Conservation (phyloP, 2,329 filamentous ascomycete species). For the Ceratocystis variospora region DNA sequence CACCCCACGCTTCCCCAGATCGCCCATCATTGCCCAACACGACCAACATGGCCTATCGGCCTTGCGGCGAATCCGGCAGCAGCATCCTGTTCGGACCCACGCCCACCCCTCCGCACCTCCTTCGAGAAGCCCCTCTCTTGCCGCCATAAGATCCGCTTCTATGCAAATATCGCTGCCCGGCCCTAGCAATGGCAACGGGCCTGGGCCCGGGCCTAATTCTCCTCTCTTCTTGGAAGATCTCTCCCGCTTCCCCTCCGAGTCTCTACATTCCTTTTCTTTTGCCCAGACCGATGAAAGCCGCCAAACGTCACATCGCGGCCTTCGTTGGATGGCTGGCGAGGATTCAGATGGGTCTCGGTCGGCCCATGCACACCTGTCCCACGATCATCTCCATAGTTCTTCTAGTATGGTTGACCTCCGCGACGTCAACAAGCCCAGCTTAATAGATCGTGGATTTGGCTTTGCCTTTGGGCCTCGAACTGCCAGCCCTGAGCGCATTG, state of each 20-base stretch:
- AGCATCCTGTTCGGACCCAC: conserved; percentile 52
- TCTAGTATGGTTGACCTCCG: conserved; percentile 25
- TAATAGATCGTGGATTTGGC: conserved; percentile 11
- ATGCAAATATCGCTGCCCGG: conserved; percentile 52
- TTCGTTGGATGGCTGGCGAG: conserved; percentile 77
- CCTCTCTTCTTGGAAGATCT: conserved; percentile 79
- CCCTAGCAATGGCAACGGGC: conserved; percentile 26
- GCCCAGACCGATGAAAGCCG: conserved; percentile 87
- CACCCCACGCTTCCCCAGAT: conserved; percentile 37
- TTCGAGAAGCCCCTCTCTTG: conserved; percentile 45
- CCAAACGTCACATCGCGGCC: conserved; percentile 51
- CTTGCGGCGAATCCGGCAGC: conserved; percentile 84
- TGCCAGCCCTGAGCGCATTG: conserved; percentile 13
- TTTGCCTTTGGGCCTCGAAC: conserved; percentile 14
- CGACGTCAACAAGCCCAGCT: not conserved
- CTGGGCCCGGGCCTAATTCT: conserved; percentile 38
- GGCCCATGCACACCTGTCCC: conserved; percentile 59
- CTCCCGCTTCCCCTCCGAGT: conserved; percentile 84
- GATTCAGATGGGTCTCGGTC: conserved; percentile 47
- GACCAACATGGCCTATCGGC: conserved; percentile 78
- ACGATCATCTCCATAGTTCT: conserved; percentile 93
- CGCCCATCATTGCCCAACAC: conserved; percentile 69
- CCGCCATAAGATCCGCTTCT: conserved; percentile 54
- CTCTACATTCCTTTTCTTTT: conserved; percentile 95
- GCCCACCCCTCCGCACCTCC: conserved; percentile 53